Base-by-base conservation (phyloP, 2,329 filamentous ascomycete genomes). In the Ilyonectria mors-panacis region DNA sequence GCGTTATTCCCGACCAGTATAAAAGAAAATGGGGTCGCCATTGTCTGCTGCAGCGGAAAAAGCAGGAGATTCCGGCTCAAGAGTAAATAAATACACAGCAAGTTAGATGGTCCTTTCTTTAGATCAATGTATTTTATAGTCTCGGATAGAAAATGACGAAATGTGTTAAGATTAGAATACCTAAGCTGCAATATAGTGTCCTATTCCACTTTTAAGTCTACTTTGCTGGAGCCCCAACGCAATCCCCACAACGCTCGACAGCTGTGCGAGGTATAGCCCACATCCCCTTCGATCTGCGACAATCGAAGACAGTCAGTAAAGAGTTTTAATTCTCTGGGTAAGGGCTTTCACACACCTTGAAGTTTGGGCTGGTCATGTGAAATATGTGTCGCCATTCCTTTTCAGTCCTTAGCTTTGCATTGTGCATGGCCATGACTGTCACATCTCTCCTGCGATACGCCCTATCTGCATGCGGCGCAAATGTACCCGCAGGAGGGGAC, bases 21-120 rank as follows among this genome's bases (percentile, higher is more conserved):
- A 89, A 86, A 73, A 89, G 95, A 64, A 91, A 89, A 80, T 98
- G 95, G 94, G 96, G 94, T 19, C 86, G 90, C 59, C 97, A 98
- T 80, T 99, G 96, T 79, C 84, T 99, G 59, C 81, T 98, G 70
- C 88, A 88, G 75, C 88, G 89, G 71, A 89, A 84, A 65, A 69
- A 72, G 35, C 28, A 42, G 10, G 33, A 59, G 19, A 50, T 54
- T 21, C 10, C 51, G 13, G 37, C 9, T 4, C 28, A 45, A n/a
- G 23, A 58, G 28, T 55, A 59, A 59, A 54, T n/a, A 26, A 55
- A 42, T 28, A 51, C 44, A 28, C 21, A 3, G 53, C 21, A 33
- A 54, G 15, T 21, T 60, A 48, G 30, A 48, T 33, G 44, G 44
- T 17, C 23, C 33, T 23, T 17, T 56, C 26, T 9, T 13, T 30